Percentiles rank a stretch among this genome's conserved stretches.
Evolutionary conservation across 768 basidiomycete genomes (phyloP).

Genomic region (Hericium alpestre): DNA sequence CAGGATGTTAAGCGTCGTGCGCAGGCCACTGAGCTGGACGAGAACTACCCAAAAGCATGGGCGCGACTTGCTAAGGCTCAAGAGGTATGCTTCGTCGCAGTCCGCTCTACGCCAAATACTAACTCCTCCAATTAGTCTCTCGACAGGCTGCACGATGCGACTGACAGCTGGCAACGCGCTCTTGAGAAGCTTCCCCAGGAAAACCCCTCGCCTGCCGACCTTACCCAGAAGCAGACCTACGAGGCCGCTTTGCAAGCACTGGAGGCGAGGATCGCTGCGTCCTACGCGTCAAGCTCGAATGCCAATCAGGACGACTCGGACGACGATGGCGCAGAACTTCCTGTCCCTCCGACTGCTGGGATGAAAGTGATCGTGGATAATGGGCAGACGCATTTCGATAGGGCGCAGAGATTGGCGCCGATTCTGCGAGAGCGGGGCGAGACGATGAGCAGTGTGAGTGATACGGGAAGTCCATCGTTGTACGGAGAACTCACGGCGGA

Average conservation of each 20-base stretch:
- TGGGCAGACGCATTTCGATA: too few relatives aligned
- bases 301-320: too few relatives aligned
- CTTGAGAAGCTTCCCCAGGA: background rate
- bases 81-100: background rate
- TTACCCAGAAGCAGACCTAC: background rate
- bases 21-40: background rate
- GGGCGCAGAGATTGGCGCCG: too few relatives aligned
- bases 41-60: background rate
- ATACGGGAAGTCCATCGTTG: too few relatives aligned
- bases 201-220: background rate
- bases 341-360: too few relatives aligned
- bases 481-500: too few relatives aligned
- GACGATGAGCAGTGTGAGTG: too few relatives aligned
- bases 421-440: too few relatives aligned
- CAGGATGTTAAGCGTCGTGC: background rate
- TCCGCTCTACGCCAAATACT: background rate
- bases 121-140: background rate
- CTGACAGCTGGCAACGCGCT: background rate
- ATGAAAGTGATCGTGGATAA: too few relatives aligned
- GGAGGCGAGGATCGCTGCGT: background rate
- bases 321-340: too few relatives aligned
- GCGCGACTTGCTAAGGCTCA: background rate
- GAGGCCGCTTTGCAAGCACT: background rate
- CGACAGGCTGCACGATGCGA: background rate
- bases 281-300: too few relatives aligned